A percentile compares a stretch with the other conserved stretches of the same genome.
phyloP scores from a whole-genome alignment of 139 green algal species.

The Parachlorella kessleri region DNA sequence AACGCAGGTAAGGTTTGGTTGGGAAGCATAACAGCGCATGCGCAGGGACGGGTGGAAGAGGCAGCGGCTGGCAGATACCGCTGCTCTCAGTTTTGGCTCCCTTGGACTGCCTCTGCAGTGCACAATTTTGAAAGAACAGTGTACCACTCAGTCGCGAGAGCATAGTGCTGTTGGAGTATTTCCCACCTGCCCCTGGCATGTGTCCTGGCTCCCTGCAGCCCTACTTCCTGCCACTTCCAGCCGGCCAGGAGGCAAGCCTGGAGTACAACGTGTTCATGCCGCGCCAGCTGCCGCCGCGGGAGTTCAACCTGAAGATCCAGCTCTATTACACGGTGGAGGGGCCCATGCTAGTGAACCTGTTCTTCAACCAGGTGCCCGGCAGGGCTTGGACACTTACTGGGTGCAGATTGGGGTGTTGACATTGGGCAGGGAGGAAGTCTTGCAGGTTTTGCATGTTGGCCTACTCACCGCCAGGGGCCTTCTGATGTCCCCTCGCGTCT shows the following conservation, averaged over 20 bases:
- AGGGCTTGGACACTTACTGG: too few species aligned
- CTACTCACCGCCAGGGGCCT: too few species aligned
- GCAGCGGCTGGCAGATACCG: neutral
- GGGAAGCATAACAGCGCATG: neutral
- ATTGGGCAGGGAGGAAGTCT: too few species aligned
- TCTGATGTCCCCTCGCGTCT: too few species aligned
- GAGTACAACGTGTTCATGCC: conserved; percentile 37
- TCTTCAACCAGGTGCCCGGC: conserved; percentile 24
- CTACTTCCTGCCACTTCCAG: conserved; percentile 11
- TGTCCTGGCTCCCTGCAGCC: conserved; percentile 15
- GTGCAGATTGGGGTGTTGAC: too few species aligned
- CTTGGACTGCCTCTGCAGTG: too few species aligned
- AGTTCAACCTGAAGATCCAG: conserved; percentile 37
- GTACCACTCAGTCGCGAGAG: too few species aligned
- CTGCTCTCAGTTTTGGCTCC: too few species aligned
- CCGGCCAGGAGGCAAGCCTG: conserved; percentile 23
- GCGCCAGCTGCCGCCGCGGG: conserved; percentile 34
- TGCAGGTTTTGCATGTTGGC: too few species aligned
- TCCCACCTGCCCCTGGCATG: too few species aligned
- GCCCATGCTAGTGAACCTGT: neutral
- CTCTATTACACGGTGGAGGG: neutral
- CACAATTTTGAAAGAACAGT: too few species aligned
- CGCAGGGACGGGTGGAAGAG: neutral
- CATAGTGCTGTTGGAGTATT: too few species aligned
- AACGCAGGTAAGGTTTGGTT: conserved; percentile 24